Base-by-base conservation (phyloP, 2,329 filamentous ascomycete species). In the Aspergillus proliferans region DNA sequence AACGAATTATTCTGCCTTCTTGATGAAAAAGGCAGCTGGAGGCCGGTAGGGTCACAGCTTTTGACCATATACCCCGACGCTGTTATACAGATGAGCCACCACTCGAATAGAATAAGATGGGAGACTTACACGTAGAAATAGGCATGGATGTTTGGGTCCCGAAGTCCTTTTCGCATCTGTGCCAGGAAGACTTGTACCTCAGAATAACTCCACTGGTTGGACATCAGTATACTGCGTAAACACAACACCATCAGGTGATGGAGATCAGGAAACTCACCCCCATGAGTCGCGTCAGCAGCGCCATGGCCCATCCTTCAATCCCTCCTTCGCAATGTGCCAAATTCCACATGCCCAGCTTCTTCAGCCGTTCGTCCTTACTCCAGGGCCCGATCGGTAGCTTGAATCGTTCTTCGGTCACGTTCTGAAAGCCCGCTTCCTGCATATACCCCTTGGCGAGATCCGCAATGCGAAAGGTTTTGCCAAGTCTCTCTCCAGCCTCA, bases 271-370 rank as follows among this genome's bases (percentile, higher is more conserved):
- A 43, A 54, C 54, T 60, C 52, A 55, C 61, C 47, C 62, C 61
- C 55, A 64, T 57, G 18, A 64, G 55, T 22, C 56, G 59, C 1
- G 62, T 64, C 19, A 64, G 49, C 26, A 66, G 52, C 14, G 60
- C 54, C 56, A 66, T 59, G 9, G 58, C 58, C 64, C 64, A 67
- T 18, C 63, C 63, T 43, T 65, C 62, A 42, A 65, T 53, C 2
- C 63, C 61, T 12, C 56, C 53, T 44, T 67, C 61, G 46, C 58
- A 59, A 30, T 62, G 61, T 7, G 58, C 43, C 9, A 55, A 46
- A 12, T 58, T 56, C 56, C 60, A 63, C 21, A 52, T 49, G 4
- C 65, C 65, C n/a, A 66, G 47, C 21, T 61, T 53, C 47, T 61
- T 65, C 46, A 64, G 47, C 22, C 34, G 48, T n/a, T 52, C 54